These are phyloP conservation scores for Malassezia equina DNA, from an alignment of 1,284 basidiomycete species.

Conservation along the genomic window DNA sequence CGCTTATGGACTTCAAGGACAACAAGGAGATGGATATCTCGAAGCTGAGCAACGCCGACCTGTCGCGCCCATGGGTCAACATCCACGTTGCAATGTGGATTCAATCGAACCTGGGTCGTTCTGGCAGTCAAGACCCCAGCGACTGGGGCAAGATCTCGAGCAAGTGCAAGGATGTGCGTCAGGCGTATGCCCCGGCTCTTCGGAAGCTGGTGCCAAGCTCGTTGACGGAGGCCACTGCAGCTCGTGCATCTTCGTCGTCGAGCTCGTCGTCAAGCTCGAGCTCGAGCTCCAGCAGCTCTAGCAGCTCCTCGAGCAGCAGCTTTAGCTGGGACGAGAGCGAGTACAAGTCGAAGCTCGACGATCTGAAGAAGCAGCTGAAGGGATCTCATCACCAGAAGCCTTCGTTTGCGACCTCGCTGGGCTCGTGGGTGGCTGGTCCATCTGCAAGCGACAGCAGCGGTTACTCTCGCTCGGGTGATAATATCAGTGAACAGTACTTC, in stretches of 20 bases:
- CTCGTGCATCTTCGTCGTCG: neutral
- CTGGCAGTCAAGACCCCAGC: conserved; percentile 33
- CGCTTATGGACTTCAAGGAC: conserved; percentile 31
- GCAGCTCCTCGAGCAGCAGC: neutral
- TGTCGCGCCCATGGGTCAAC: conserved; percentile 44
- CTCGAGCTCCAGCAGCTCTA: neutral
- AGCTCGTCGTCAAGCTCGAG: neutral
- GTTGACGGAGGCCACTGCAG: neutral
- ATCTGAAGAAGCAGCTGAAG: conserved; percentile 6
- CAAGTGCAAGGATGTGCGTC: conserved; percentile 15
- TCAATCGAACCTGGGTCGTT: conserved; percentile 37
- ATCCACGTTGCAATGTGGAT: conserved; percentile 43
- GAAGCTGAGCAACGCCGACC: conserved; percentile 23
- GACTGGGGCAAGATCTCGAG: conserved; percentile 25
- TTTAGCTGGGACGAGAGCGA: neutral
- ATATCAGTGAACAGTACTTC: conserved; percentile 35
- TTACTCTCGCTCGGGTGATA: conserved; percentile 32
- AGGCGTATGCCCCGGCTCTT: conserved; percentile 9
- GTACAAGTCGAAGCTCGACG: conserved; percentile 2
- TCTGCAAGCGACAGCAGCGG: conserved; percentile 26
- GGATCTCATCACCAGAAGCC: conserved; percentile 6
- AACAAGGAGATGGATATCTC: conserved; percentile 22
- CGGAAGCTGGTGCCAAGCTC: neutral
- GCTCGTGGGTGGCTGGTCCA: conserved; percentile 45
- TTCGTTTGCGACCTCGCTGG: conserved; percentile 26